phyloP scores from a whole-genome alignment of 2,329 filamentous ascomycete species.

The Monosporascus ibericus region DNA sequence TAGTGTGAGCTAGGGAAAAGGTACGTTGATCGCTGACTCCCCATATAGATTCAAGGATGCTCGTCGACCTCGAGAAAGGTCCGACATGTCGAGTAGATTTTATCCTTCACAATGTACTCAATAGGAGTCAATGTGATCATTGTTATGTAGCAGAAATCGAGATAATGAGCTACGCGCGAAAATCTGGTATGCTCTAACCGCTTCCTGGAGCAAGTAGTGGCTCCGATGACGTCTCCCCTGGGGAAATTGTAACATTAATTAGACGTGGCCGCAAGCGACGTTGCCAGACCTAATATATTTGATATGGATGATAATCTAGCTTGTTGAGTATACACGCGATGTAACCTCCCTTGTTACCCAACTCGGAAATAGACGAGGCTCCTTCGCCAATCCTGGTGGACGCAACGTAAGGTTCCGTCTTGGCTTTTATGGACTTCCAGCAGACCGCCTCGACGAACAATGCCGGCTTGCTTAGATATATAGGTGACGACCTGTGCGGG shows the following conservation, averaged over 20 bases:
- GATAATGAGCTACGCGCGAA: background rate
- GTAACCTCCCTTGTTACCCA: conserved; percentile 14
- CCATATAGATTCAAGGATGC: conserved; percentile 20
- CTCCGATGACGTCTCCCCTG: no score
- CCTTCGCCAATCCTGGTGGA: conserved; percentile 7
- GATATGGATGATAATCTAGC: background rate
- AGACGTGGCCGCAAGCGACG: no score
- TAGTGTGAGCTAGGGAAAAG: conserved; percentile 8
- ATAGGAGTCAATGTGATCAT: conserved; percentile 14
- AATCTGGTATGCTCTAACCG: background rate
- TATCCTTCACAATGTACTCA: conserved; percentile 13
- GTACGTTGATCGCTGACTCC: conserved; percentile 21
- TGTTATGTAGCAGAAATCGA: conserved; percentile 19
- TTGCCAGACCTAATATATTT: background rate
- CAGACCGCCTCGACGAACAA: conserved; percentile 1
- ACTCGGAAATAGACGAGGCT: conserved; percentile 9
- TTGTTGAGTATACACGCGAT: conserved; percentile 9
- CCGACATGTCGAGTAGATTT: conserved; percentile 17
- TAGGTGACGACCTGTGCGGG: conserved; percentile 5
- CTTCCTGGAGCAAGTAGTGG: no score
- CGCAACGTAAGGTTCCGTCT: conserved; percentile 17
- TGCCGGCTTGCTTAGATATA: conserved; percentile 3
- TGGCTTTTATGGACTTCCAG: conserved; percentile 1
- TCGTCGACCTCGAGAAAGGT: conserved; percentile 10
- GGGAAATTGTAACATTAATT: no score